Evolutionary conservation across 2,329 filamentous ascomycete species (phyloP).

Genomic region (Exophiala oligosperma): DNA sequence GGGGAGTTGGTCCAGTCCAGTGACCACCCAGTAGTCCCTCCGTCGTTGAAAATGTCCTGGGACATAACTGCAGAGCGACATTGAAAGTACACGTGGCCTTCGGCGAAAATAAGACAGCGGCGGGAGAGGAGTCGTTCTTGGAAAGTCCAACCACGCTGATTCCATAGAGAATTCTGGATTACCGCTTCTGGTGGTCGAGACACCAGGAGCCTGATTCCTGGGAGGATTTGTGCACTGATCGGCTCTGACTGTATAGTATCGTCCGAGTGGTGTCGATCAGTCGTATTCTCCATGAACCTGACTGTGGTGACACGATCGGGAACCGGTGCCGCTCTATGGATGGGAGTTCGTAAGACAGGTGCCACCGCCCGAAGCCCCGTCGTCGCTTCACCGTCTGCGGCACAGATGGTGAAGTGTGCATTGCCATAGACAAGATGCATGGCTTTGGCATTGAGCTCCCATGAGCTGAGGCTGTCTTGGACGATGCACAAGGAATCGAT

Average conservation of each 20-base stretch:
- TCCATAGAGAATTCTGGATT: constrained; percentile 10
- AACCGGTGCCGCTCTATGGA: too few relatives aligned
- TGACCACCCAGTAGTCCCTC: background rate
- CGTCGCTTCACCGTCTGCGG: constrained; percentile 32
- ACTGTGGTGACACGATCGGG: too few relatives aligned
- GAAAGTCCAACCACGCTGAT: constrained; percentile 30
- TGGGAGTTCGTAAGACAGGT: background rate
- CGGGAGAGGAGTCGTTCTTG: constrained; percentile 3
- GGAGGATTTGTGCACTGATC: constrained; percentile 13
- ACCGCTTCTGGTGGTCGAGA: constrained; percentile 29
- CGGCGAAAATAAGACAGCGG: constrained; percentile 2
- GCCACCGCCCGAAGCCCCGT: constrained; percentile 19
- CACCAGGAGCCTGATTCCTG: constrained; percentile 27
- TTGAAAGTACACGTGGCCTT: constrained; percentile 1
- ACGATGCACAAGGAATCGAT: too few relatives aligned
- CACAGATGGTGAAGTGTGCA: constrained; percentile 37
- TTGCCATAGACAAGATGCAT: constrained; percentile 39
- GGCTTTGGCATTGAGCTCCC: constrained; percentile 32
- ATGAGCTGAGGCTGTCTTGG: constrained; percentile 21
- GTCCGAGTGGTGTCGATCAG: too few relatives aligned
- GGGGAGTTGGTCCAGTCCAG: constrained; percentile 34
- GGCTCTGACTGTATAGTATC: background rate
- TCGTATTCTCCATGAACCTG: too few relatives aligned
- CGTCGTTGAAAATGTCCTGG: constrained; percentile 4
- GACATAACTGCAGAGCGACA: constrained; percentile 7